Percentiles rank a stretch among this genome's conserved stretches.
Conservation (phyloP, 169 alveolate species). For the Theileria luwenshuni region DNA sequence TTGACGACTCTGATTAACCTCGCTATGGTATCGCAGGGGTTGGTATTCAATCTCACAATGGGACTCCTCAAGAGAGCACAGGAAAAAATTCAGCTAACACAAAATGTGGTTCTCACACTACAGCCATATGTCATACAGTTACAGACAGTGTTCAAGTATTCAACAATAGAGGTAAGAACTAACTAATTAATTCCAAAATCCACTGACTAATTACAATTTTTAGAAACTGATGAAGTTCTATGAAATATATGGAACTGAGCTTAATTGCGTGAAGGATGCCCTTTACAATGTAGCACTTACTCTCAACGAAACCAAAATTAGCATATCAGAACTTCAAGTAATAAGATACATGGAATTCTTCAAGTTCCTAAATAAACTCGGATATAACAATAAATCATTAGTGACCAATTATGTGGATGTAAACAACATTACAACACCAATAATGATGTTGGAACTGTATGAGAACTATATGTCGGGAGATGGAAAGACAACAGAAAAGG, state of each 20-base stretch:
- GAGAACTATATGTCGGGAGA: slow-evolving; percentile 5
- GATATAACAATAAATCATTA: not conserved
- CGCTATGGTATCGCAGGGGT: slow-evolving; percentile 3
- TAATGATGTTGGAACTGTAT: not conserved
- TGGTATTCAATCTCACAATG: not conserved
- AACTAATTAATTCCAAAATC: not conserved
- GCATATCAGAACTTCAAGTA: slow-evolving; percentile 5
- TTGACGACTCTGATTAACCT: not conserved
- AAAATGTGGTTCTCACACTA: slow-evolving; percentile 45
- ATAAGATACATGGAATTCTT: slow-evolving; percentile 9
- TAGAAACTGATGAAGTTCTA: slow-evolving; percentile 15
- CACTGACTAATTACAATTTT: not conserved
- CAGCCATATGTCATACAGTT: slow-evolving; percentile 55
- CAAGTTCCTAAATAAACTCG: slow-evolving; percentile 17
- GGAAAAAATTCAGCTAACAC: slow-evolving; percentile 17
- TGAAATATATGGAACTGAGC: slow-evolving; percentile 10
- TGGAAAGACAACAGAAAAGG: not conserved
- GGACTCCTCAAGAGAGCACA: slow-evolving; percentile 7
- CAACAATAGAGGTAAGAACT: slow-evolving; percentile 22
- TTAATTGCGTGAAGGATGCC: slow-evolving; percentile 10
- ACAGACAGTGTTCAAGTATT: slow-evolving; percentile 49
- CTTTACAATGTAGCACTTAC: slow-evolving; percentile 9
- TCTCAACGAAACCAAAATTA: slow-evolving; percentile 1
- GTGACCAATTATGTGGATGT: not conserved
- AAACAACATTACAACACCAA: not conserved